A percentile compares a stretch with the other conserved stretches of the same genome.
Evolutionary conservation across 129 eudicot species (phyloP).

Genomic region (Artemisia annua): DNA sequence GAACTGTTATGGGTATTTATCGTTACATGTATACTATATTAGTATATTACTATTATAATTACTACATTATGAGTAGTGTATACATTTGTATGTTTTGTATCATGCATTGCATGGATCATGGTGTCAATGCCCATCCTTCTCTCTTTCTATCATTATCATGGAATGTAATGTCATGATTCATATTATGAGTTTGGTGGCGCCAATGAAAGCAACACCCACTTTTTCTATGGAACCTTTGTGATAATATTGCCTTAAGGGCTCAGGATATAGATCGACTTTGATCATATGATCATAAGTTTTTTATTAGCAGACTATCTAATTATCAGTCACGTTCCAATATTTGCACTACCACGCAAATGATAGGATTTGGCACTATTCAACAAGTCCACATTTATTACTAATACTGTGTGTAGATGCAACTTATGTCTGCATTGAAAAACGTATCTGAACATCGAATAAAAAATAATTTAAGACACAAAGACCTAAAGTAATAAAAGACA

Average conservation of each 20-base stretch:
- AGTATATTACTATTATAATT: constrained; percentile 1
- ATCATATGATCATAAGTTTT: constrained; percentile 9
- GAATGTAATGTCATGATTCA: constrained; percentile 36
- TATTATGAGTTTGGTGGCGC: constrained; percentile 32
- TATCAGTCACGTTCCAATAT: too few relatives aligned
- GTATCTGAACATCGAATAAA: too few relatives aligned
- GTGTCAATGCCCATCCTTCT: constrained; percentile 28
- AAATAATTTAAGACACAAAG: too few relatives aligned
- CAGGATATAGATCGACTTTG: constrained; percentile 29
- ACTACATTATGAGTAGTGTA: constrained; percentile 10
- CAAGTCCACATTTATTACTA: background rate
- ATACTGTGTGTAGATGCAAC: too few relatives aligned
- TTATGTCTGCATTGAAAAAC: too few relatives aligned
- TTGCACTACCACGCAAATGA: too few relatives aligned
- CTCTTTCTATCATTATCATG: constrained; percentile 33
- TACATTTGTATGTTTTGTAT: constrained; percentile 29
- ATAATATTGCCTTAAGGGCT: constrained; percentile 14
- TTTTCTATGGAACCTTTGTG: constrained; percentile 17
- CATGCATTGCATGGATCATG: constrained; percentile 20
- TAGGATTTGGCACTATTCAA: background rate
- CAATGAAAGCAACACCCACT: constrained; percentile 37
- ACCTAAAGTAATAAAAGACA: too few relatives aligned
- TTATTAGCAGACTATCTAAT: too few relatives aligned
- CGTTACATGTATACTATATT: constrained; percentile 16
- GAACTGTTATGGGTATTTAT: background rate